Base-by-base conservation (phyloP, 1,284 basidiomycete genomes). In the Ganoderma lucidum region DNA sequence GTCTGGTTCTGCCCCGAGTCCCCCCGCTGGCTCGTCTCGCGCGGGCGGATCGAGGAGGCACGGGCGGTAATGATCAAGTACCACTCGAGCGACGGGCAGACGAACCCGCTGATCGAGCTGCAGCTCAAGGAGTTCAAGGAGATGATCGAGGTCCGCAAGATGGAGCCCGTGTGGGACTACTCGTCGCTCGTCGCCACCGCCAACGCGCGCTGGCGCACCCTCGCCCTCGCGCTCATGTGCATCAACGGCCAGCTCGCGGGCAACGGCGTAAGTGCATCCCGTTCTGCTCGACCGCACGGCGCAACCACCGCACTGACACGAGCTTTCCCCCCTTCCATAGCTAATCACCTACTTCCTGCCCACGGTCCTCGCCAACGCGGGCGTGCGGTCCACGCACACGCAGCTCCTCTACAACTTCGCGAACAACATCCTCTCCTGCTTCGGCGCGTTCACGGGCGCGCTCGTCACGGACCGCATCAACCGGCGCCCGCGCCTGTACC, bases 1-100 rank as follows among this genome's bases (percentile, higher is more conserved):
- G 65, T 75, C 62, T 74, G 64, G 70, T 71, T 77, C 65, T 68
- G 75, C 37, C 75, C 75, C 28, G 75, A 77, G 61, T 75, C 74
- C 2, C 75, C 75, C 1, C 70, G 75, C 19, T 75, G 73, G 74
- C 75, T 77, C 39, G 65, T 77, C 48, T 71, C 74, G 37, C 75
- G 73, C 60, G 74, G 75, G 3, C 69, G 72, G 6, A 70, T 75
- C 42, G 72, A 73, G 8, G 74, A 75, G 56, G 75, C 75, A 35
- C 71, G 71, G 5, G 69, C 70, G 5, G 70, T 77, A 28, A 69
- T 77, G 70, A 42, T 71, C 56, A 41, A 53, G 35, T 71, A 65
- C 48, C 70, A 71, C 55, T 69, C 68, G 60, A 63, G 19, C 53
- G 68, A 69, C 61, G 68, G 68, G 17, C 14, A 60, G 64, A 63